Base-by-base conservation (phyloP, 306 rosid species). In the Vicia villosa region DNA sequence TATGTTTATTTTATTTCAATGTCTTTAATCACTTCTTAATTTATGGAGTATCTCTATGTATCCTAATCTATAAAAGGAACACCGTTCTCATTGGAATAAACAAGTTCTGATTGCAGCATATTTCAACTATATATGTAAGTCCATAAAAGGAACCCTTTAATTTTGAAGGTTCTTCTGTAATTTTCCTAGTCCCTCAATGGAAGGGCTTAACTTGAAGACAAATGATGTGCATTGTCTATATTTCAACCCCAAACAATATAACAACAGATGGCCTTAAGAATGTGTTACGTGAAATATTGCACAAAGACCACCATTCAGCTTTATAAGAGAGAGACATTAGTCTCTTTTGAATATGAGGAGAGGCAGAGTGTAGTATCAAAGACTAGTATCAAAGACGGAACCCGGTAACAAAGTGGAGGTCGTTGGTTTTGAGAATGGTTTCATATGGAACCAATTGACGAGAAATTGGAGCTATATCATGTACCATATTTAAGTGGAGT, bases 261-360 rank as follows among this genome's bases (percentile, higher is more conserved):
- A 17, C 26, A 21, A 67, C 37, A 6, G 19, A 49, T 15, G 54
- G 70, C 13, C 62, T 68, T 2, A 51, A 41, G 30, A 69, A 26
- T 6, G 10, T 76, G 42, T 20, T 69, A 8, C n/a, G 40, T 77
- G 34, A 69, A 28, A 51, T 69, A 69, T 41, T 24, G 5, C 46
- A 37, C 80, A 9, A 69, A 76, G 41, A 2, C 1, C 21, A 69
- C 42, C 42, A 68, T 69, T 61, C 66, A 69, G 12, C 32, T 76
- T 6, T 41, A 61, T 20, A 69, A 69, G 41, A 15, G 40, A 19
- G 63, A 62, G 3, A 5, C 71, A 51, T 4, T 76, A 68, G 19
- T 26, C 60, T 50, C 50, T 5, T 50, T 51, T 30, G 16, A 61
- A 40, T 21, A 61, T 40, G 74, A 68, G 1, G 74, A 74, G 14